A percentile compares a stretch with the other conserved stretches of the same genome.
Conservation (phyloP, 1,284 basidiomycete species). For the Naganishia liquefaciens region DNA sequence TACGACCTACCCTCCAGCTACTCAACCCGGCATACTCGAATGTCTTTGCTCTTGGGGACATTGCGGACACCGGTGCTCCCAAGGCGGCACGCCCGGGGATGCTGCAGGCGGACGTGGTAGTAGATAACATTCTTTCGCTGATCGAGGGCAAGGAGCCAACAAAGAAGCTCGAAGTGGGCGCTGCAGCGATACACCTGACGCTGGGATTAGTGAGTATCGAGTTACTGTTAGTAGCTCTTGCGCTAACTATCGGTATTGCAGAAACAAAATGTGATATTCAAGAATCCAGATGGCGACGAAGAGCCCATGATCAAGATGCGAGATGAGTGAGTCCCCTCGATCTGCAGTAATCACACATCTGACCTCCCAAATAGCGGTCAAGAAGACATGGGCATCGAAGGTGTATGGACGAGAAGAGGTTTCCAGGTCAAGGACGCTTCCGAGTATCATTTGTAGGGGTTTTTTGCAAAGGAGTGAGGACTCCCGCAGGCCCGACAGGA, state of each 20-base stretch:
- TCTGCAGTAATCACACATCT: not conserved
- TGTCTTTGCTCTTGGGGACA: constrained; percentile 69
- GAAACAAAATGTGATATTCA: constrained; percentile 37
- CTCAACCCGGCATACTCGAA: constrained; percentile 56
- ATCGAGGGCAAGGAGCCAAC: constrained; percentile 34
- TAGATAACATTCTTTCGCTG: constrained; percentile 43
- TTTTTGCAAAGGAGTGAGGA: no score
- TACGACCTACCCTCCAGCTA: constrained; percentile 53
- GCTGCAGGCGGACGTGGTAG: constrained; percentile 46
- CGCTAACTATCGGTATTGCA: not conserved
- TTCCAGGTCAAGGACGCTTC: constrained; percentile 33
- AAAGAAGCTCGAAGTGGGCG: constrained; percentile 21
- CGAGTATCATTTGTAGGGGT: constrained; percentile 35
- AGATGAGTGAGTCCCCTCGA: constrained; percentile 34
- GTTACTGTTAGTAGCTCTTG: not conserved
- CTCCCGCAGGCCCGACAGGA: no score
- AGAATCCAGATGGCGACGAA: constrained; percentile 32
- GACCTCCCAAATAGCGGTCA: constrained; percentile 27
- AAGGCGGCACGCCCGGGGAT: constrained; percentile 58
- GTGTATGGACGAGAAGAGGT: constrained; percentile 35
- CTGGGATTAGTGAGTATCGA: constrained; percentile 35
- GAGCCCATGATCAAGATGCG: constrained; percentile 34
- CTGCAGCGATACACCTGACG: constrained; percentile 36
- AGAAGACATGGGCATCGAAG: constrained; percentile 35
- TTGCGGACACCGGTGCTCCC: constrained; percentile 68